Evolutionary conservation across 805 yeast species (phyloP).

Genomic region (Candida maltosa): DNA sequence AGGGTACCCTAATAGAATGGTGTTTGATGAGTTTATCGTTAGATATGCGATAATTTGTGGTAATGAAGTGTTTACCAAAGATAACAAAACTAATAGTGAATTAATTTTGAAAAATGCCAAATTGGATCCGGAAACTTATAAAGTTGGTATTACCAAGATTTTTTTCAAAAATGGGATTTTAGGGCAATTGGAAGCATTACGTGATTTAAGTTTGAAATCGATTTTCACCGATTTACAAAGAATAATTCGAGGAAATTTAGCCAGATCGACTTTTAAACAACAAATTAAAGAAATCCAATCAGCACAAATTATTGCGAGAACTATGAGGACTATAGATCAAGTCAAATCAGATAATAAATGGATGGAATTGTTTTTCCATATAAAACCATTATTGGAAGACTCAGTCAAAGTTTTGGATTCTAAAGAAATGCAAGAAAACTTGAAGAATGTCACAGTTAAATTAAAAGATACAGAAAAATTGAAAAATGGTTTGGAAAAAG

Average conservation of each 20-base stretch:
- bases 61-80: constrained; percentile 39
- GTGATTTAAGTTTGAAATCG: constrained; percentile 60
- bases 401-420: constrained; percentile 58
- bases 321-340: constrained; percentile 51
- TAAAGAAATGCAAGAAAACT: constrained; percentile 53
- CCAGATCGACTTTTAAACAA: constrained; percentile 46
- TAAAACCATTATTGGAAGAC: constrained; percentile 74
- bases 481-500: constrained; percentile 26
- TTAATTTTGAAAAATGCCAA: constrained; percentile 59
- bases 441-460: constrained; percentile 47
- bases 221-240: constrained; percentile 65
- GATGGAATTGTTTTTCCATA: constrained; percentile 67
- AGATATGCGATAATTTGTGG: constrained; percentile 69
- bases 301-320: constrained; percentile 61
- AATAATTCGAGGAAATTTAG: constrained; percentile 57
- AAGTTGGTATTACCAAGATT: constrained; percentile 68
- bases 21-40: constrained; percentile 72
- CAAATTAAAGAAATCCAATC: constrained; percentile 65
- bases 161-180: constrained; percentile 76
- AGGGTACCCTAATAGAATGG: constrained; percentile 92
- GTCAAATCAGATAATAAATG: constrained; percentile 59
- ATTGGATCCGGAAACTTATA: constrained; percentile 57
- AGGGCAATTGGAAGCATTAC: constrained; percentile 72
- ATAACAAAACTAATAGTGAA: constrained; percentile 67
- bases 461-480: constrained; percentile 33